Conservation (phyloP, 345 rosid species). For the Lepidium didymum region DNA sequence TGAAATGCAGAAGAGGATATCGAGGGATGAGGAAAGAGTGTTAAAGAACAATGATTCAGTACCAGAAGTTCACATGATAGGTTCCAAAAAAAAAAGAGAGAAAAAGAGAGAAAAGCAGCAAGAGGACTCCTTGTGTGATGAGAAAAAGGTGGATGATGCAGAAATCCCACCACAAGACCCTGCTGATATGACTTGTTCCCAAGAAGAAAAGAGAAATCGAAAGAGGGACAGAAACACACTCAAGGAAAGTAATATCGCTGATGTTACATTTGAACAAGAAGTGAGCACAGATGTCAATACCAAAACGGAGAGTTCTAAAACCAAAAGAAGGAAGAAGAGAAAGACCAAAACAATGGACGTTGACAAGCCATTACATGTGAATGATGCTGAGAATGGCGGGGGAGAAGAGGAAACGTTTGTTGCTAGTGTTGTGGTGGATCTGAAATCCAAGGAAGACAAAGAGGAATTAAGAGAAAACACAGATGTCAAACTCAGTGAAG, state of each 20-base stretch:
- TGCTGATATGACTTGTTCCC: slow-evolving; percentile 2
- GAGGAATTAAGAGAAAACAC: not conserved
- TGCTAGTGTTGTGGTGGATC: not conserved
- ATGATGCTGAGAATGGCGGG: too few relatives aligned
- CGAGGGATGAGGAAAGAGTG: not conserved
- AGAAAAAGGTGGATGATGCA: not conserved
- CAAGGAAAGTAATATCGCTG: not conserved
- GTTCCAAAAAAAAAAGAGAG: not conserved
- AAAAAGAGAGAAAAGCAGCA: not conserved
- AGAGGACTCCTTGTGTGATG: not conserved
- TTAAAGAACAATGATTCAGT: not conserved
- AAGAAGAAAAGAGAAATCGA: slow-evolving; percentile 5
- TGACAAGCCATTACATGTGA: too few relatives aligned
- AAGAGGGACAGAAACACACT: not conserved
- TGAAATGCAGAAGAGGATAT: not conserved
- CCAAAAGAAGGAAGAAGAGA: too few relatives aligned
- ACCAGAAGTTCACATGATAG: not conserved
- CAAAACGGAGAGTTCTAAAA: too few relatives aligned
- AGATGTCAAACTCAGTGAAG: slow-evolving; percentile 1
- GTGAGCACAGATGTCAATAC: too few relatives aligned
- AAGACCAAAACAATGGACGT: too few relatives aligned
- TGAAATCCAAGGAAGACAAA: not conserved
- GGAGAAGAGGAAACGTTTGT: not conserved
- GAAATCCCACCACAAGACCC: slow-evolving; percentile 3
- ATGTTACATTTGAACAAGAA: too few relatives aligned